Evolutionary conservation across 345 rosid species (phyloP), one percentile per base, ranked within the genome.

Genomic region (Rhodomyrtus tomentosa): DNA sequence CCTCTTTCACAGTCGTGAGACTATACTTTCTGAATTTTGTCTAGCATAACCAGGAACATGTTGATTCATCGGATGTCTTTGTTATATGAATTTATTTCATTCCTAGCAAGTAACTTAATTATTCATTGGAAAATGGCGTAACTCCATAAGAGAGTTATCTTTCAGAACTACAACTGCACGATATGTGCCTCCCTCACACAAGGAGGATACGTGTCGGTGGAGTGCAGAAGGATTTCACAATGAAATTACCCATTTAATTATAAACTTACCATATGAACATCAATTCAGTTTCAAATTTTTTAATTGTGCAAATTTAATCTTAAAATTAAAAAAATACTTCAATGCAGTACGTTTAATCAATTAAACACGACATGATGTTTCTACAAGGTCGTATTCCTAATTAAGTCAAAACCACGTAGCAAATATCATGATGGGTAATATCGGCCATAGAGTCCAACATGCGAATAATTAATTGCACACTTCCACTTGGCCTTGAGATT

Each of bases 321-420:
- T 22, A 22, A 55, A 55, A 24, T 2, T 0, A 2, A 9, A 10
- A 11, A 18, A 36, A 18, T n/a, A 32, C 18, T 68, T 0, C 5
- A 9, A 68, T 1, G 4, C 5, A 4, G 0, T 18, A 2, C 0
- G 7, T 0, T 0, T 0, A 1, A 1, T 11, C 24, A 18, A 7
- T 7, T 36, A 8, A 59, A 29, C 0, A 18, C 3, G 22, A 59
- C 68, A 0, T 29, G 11, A 29, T 59, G 7, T 59, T 59, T 59
- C 40, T 59, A 14, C 0, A 14, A 62, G 11, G 42, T 15, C 22
- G 4, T 0, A 0, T 16, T 62, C 74, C 40, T 62, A 29, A 29
- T 16, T 16, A 59, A 62, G 32, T 62, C 22, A 62, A 3, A 29
- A 29, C 40, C 12, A 62, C 54, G 21, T 3, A 6, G 20, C 42